Evolutionary conservation across 768 basidiomycete species (phyloP).

Genomic region (Boletus sp.): DNA sequence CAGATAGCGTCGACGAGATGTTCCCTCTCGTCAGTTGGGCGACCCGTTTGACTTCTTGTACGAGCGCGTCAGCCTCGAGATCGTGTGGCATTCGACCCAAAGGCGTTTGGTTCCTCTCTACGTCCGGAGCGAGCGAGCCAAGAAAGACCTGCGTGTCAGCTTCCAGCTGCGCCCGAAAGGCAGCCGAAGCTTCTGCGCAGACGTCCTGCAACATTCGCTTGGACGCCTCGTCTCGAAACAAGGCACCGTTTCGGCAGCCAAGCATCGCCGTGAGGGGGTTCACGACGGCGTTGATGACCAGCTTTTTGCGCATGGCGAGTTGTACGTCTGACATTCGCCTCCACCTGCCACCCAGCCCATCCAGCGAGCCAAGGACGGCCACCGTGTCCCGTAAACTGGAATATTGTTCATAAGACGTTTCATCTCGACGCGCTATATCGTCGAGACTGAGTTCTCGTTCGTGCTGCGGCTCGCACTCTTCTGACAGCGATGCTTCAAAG

Average conservation of each 20-base stretch:
- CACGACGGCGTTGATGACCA: slow-evolving; percentile 78
- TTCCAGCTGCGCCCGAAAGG: slow-evolving; percentile 53
- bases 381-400: slow-evolving; percentile 66
- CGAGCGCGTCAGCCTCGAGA: slow-evolving; percentile 46
- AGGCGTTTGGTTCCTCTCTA: slow-evolving; percentile 24
- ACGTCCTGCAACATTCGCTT: slow-evolving; percentile 47
- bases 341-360: slow-evolving; percentile 61
- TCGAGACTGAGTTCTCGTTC: slow-evolving; percentile 48
- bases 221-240: slow-evolving; percentile 50
- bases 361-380: slow-evolving; percentile 55
- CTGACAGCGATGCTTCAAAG: slow-evolving; percentile 55
- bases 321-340: slow-evolving; percentile 65
- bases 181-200: slow-evolving; percentile 68
- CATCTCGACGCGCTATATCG: slow-evolving; percentile 46
- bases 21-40: slow-evolving; percentile 59
- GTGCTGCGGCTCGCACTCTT: slow-evolving; percentile 31
- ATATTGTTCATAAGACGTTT: slow-evolving; percentile 45
- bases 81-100: slow-evolving; percentile 44
- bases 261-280: slow-evolving; percentile 85
- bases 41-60: slow-evolving; percentile 59
- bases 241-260: slow-evolving; percentile 75
- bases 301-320: slow-evolving; percentile 69
- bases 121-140: slow-evolving; percentile 22
- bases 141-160: slow-evolving; percentile 35
- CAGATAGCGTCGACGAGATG: slow-evolving; percentile 78